Conservation (phyloP, 1,284 basidiomycete genomes). For the Sporisorium sorghi region DNA sequence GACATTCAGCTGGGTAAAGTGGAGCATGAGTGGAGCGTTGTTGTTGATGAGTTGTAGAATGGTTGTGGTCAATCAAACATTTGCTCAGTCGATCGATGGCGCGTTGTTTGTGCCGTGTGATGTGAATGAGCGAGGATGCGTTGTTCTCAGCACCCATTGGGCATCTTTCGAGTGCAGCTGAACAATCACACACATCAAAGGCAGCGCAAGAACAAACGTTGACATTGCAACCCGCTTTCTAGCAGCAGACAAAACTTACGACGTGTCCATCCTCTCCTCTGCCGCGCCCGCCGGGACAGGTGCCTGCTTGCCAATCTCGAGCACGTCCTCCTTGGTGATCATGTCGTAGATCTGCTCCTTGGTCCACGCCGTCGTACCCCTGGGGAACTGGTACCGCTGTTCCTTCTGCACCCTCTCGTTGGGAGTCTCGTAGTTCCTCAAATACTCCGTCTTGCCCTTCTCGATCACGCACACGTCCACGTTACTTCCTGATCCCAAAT, state of each 20-base stretch:
- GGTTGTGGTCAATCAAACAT: no score
- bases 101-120: neutral
- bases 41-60: slow-evolving; percentile 39
- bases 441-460: slow-evolving; percentile 62
- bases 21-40: slow-evolving; percentile 80
- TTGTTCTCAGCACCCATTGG: no score
- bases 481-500: slow-evolving; percentile 96
- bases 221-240: neutral
- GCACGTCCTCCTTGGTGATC: slow-evolving; percentile 74
- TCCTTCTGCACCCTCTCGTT: slow-evolving; percentile 67
- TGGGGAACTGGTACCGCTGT: slow-evolving; percentile 72
- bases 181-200: neutral
- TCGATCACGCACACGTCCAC: slow-evolving; percentile 93
- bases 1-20: slow-evolving; percentile 90
- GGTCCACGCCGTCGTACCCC: slow-evolving; percentile 79
- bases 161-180: neutral
- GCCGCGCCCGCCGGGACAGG: slow-evolving; percentile 20
- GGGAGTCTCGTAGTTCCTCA: slow-evolving; percentile 65
- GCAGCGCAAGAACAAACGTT: neutral
- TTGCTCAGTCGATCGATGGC: neutral
- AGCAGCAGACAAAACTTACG: slow-evolving; percentile 17
- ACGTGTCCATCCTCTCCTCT: slow-evolving; percentile 54
- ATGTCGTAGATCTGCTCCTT: slow-evolving; percentile 66
- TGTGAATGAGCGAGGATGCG: neutral
- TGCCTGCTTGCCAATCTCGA: slow-evolving; percentile 49